These are phyloP conservation scores for Truncatella angustata DNA, from an alignment of 2,329 filamentous ascomycete species.

Conservation along the genomic window DNA sequence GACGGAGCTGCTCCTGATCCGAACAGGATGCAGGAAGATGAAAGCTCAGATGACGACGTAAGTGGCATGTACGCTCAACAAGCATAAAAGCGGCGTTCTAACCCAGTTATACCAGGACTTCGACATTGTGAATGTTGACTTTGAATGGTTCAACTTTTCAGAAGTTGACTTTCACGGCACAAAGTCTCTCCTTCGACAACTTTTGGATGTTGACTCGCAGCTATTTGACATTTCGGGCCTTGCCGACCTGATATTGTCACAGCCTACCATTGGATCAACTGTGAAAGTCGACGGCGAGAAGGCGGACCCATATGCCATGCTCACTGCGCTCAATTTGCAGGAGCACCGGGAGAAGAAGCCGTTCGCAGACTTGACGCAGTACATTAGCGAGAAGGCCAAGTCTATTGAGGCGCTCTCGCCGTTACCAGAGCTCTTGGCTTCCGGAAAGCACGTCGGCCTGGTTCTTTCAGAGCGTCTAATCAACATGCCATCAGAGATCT, in stretches of 20 bases:
- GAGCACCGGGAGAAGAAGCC: conserved; percentile 75
- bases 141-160: conserved; percentile 97
- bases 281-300: conserved; percentile 97
- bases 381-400: conserved; percentile 61
- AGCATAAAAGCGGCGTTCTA: conserved; percentile 4
- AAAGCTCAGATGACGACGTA: conserved; percentile 54
- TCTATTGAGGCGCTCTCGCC: conserved; percentile 54
- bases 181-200: conserved; percentile 84
- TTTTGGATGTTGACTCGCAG: conserved; percentile 84
- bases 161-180: conserved; percentile 92
- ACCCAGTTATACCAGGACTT: conserved; percentile 61
- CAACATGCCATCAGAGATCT: conserved; percentile 92
- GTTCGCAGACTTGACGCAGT: conserved; percentile 68
- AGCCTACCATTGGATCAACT: conserved; percentile 86
- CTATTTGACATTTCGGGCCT: conserved; percentile 86
- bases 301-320: conserved; percentile 86
- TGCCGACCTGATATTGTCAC: conserved; percentile 80
- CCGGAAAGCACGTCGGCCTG: conserved; percentile 68
- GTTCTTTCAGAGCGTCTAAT: conserved; percentile 91
- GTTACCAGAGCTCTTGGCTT: conserved; percentile 57
- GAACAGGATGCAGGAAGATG: conserved; percentile 48
- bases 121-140: conserved; percentile 91
- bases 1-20: conserved; percentile 43
- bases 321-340: conserved; percentile 81
- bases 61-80: conserved; percentile 8